Evolutionary conservation across 352 stramenopile genomes (phyloP).

Genomic region (Pythium biforme): DNA sequence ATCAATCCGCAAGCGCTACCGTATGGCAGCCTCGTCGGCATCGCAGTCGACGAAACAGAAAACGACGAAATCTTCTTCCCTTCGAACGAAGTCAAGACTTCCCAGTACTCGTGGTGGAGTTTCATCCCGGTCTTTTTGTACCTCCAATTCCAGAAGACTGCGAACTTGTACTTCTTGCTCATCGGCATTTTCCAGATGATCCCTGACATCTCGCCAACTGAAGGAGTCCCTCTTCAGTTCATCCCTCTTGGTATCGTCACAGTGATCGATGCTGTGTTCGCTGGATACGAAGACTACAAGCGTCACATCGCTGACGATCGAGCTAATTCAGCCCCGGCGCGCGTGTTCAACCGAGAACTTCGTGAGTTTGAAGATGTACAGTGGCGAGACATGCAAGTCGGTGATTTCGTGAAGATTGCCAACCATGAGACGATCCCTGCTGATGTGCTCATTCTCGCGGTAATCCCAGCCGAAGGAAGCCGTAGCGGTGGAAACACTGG

Average conservation of each 20-base stretch:
- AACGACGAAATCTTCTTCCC: constrained; percentile 45
- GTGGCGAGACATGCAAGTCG: constrained; percentile 80
- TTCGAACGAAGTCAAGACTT: constrained; percentile 83
- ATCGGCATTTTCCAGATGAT: constrained; percentile 90
- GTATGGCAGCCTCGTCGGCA: neutral
- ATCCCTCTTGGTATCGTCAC: constrained; percentile 80
- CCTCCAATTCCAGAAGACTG: constrained; percentile 85
- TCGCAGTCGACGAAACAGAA: constrained; percentile 11
- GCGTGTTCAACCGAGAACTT: constrained; percentile 71
- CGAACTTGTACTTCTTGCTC: constrained; percentile 87
- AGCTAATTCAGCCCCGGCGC: constrained; percentile 66
- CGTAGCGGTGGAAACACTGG: constrained; percentile 63
- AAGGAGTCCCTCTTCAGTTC: constrained; percentile 82
- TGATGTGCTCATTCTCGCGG: constrained; percentile 78
- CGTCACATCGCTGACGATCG: constrained; percentile 74
- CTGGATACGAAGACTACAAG: constrained; percentile 84
- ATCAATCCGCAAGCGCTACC: constrained; percentile 44
- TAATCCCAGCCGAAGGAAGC: constrained; percentile 59
- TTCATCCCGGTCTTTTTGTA: constrained; percentile 88
- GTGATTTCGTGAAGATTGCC: constrained; percentile 79
- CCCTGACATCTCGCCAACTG: constrained; percentile 72
- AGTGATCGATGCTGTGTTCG: constrained; percentile 81
- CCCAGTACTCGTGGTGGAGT: constrained; percentile 88
- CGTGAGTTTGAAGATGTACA: constrained; percentile 84
- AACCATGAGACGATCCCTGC: constrained; percentile 83